Evolutionary conservation across 495 filamentous ascomycete species (phyloP).

Genomic region (Penicillium bovifimosum): DNA sequence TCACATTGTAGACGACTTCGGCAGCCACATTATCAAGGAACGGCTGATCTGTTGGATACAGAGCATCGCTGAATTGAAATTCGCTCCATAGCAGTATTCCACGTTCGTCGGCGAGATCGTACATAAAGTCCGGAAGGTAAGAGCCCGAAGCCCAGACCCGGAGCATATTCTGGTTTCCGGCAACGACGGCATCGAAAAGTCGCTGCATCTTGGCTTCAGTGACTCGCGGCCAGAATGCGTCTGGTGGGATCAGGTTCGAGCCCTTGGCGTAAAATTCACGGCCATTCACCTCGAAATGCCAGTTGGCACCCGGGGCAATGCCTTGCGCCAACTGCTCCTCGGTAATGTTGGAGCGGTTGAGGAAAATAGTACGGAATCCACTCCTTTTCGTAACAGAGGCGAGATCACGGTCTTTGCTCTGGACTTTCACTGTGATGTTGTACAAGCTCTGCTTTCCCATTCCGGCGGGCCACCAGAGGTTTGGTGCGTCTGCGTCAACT

Average conservation of each 20-base stretch:
- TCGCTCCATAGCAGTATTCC: conserved; percentile 65
- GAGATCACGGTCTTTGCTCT: conserved; percentile 28
- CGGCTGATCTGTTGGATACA: conserved; percentile 52
- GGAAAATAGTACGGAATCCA: conserved; percentile 63
- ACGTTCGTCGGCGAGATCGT: conserved; percentile 60
- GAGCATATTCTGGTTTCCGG: conserved; percentile 65
- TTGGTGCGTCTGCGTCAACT: conserved; percentile 41
- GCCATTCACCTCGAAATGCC: conserved; percentile 67
- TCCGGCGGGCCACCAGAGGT: conserved; percentile 61
- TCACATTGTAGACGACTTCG: conserved; percentile 59
- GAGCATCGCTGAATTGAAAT: conserved; percentile 59
- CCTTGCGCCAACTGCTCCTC: conserved; percentile 51
- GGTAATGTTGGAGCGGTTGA: conserved; percentile 57
- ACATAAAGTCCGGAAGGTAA: conserved; percentile 63
- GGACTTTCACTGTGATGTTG: conserved; percentile 47
- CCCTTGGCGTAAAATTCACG: conserved; percentile 65
- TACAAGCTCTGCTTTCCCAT: conserved; percentile 58
- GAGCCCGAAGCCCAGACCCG: conserved; percentile 61
- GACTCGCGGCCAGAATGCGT: conserved; percentile 62
- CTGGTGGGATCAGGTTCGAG: conserved; percentile 61
- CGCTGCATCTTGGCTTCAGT: conserved; percentile 48
- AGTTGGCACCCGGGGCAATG: conserved; percentile 59
- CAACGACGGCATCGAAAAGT: conserved; percentile 52
- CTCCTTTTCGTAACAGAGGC: conserved; percentile 51
- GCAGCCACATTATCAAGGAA: conserved; percentile 55